Evolutionary conservation across 2,329 filamentous ascomycete genomes (phyloP).

Genomic region (Diaporthe ilicicola): DNA sequence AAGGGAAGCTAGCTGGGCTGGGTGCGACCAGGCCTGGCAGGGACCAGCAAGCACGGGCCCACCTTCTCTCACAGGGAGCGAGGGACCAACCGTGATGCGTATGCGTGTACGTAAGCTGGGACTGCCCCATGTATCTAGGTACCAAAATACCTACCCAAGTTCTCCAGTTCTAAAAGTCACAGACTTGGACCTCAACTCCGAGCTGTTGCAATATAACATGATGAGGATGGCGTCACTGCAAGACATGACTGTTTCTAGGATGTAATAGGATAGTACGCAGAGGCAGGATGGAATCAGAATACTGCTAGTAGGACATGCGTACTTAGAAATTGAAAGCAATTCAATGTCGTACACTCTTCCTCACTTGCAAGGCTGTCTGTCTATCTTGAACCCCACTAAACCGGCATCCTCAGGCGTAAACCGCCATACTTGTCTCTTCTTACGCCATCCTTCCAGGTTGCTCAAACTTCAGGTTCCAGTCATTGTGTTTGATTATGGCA

Average conservation of each 20-base stretch:
- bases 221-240: not conserved
- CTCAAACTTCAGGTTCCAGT: not conserved
- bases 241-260: not conserved
- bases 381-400: conserved; percentile 22
- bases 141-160: not conserved
- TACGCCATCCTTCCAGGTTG: too few species aligned
- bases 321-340: not conserved
- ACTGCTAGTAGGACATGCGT: not conserved
- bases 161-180: too few species aligned
- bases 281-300: not conserved
- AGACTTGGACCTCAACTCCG: not conserved
- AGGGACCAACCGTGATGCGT: not conserved
- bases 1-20: conserved; percentile 12
- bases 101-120: not conserved
- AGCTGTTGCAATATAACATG: not conserved
- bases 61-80: not conserved
- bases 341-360: not conserved
- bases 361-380: not conserved
- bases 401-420: not conserved
- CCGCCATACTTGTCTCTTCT: not conserved
- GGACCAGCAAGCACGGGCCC: not conserved
- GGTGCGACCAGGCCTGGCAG: not conserved
- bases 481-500: conserved; percentile 37
- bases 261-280: too few species aligned
- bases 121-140: not conserved